Base-by-base conservation (phyloP, 2,329 filamentous ascomycete genomes). In the Paraconiothyrium sp. region DNA sequence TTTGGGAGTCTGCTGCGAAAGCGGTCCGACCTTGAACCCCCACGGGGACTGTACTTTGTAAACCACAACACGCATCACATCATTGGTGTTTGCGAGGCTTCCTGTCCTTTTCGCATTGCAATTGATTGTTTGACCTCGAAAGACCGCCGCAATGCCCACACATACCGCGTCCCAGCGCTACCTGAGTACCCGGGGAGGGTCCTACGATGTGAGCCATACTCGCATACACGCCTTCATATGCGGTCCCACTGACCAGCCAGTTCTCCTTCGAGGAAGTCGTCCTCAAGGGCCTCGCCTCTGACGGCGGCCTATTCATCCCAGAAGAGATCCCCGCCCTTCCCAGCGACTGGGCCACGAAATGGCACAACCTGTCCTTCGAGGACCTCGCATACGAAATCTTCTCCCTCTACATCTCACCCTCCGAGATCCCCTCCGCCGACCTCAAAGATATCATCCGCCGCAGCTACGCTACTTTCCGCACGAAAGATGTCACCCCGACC, bases 221-320 rank as follows among this genome's bases (percentile, higher is more conserved):
- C 27, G 20, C 39, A n/a, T 22, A 41, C 30, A 37, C 4, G n/a
- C 16, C 30, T 35, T 27, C 41, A 47, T 43, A n/a, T 9, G n/a
- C 43, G 30, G 4, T 30, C 32, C 6, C 32, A 48, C 37, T 56
- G 43, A 56, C 54, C 69, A 74, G 50, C 44, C 65, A 94, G 91
- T 86, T 96, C 70, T 94, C 92, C 56, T 97, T 97, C 78, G 94
- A 97, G 80, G 89, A 93, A 57, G 93, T 93, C 50, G 93, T 97
- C 44, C 85, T 97, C 67, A 96, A 97, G 80, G 93, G 93, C 48
- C 88, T 97, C 60, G 93, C 93, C 61, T 84, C 87, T 49, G 94
- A 97, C 74, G 92, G 93, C 61, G 94, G 94, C 57, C 89, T 97
- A 32, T 97, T 94, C 83, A 90, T 97, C 65, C 94, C 94, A 46